Evolutionary conservation across 257 asterid species (phyloP).

Genomic region (Jaltomata sinuosa): DNA sequence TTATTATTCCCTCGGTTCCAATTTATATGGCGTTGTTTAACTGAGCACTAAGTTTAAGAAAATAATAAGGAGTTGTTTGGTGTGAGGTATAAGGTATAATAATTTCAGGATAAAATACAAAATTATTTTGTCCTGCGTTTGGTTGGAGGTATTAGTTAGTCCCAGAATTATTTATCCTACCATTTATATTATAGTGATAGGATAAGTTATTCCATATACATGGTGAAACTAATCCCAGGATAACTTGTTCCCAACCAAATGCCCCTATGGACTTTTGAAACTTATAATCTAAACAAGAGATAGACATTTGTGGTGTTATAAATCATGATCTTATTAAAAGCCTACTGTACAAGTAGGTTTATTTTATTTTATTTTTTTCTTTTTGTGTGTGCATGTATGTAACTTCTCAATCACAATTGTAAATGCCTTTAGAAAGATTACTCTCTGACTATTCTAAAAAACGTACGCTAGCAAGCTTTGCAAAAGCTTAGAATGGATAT

Average conservation of each 20-base stretch:
- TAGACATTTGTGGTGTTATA: not conserved
- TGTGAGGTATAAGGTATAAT: too few relatives aligned
- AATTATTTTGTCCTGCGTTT: too few relatives aligned
- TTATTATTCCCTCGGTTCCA: accelerated
- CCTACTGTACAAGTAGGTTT: not conserved
- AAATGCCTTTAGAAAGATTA: not conserved
- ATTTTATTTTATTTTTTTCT: not conserved
- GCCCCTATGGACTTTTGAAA: not conserved
- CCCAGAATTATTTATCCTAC: too few relatives aligned
- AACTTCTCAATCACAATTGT: constrained; percentile 8
- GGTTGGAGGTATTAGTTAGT: too few relatives aligned
- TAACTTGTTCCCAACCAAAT: too few relatives aligned
- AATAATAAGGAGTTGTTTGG: too few relatives aligned
- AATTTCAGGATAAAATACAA: too few relatives aligned
- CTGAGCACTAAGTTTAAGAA: not conserved
- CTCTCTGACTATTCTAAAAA: constrained; percentile 11
- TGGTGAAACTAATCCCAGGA: too few relatives aligned
- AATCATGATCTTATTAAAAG: not conserved
- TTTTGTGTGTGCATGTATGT: too few relatives aligned
- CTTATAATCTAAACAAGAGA: too few relatives aligned
- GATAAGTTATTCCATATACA: too few relatives aligned
- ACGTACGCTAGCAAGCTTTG: not conserved
- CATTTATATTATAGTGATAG: too few relatives aligned
- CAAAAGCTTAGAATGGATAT: not conserved
- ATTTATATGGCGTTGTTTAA: not conserved